Percentiles rank a stretch among this genome's conserved stretches.
phyloP scores from a whole-genome alignment of 148 eudicot genomes.

The Bassia scoparia region DNA sequence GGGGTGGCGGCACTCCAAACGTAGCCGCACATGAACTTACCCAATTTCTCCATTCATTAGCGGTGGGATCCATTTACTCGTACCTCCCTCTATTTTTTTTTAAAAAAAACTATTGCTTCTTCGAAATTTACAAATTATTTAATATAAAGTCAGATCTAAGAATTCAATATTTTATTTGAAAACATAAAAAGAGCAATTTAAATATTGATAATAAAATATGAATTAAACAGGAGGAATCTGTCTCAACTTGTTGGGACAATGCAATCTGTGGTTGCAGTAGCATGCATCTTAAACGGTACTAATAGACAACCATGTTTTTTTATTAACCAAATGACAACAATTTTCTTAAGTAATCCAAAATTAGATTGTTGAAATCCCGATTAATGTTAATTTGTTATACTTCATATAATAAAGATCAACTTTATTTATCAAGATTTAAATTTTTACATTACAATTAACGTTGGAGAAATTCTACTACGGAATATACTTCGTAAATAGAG shows the following conservation, averaged over 20 bases:
- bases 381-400: too few relatives aligned
- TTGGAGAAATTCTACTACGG: too few relatives aligned
- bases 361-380: background rate
- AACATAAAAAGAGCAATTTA: too few relatives aligned
- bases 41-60: slow-evolving; percentile 14
- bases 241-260: slow-evolving; percentile 20
- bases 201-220: background rate
- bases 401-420: too few relatives aligned
- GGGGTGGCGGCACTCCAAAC: slow-evolving; percentile 32
- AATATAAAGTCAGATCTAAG: slow-evolving; percentile 5
- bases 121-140: slow-evolving; percentile 17
- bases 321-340: background rate
- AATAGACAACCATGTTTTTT: slow-evolving; percentile 8
- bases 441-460: too few relatives aligned
- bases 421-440: too few relatives aligned
- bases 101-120: background rate
- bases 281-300: slow-evolving; percentile 16
- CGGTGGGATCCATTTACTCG: slow-evolving; percentile 22
- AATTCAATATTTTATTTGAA: background rate
- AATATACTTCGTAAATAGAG: too few relatives aligned
- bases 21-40: slow-evolving; percentile 29
- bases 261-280: slow-evolving; percentile 18
- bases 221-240: background rate
- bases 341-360: background rate
- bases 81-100: background rate